These are phyloP conservation scores for Cladosporium austrohemisphaericum DNA, from an alignment of 2,329 filamentous ascomycete species.

Conservation along the genomic window DNA sequence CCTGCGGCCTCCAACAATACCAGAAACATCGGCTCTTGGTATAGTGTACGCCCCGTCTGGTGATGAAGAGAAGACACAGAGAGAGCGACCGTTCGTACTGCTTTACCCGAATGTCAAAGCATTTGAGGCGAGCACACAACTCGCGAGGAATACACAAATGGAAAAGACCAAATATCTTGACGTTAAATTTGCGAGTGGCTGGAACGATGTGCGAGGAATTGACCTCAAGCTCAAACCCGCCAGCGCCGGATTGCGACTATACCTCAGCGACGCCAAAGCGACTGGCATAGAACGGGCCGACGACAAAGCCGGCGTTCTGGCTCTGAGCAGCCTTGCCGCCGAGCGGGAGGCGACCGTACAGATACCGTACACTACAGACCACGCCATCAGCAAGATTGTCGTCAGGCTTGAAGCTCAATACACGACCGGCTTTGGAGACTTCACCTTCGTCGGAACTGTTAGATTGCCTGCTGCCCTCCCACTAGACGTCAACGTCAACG, in stretches of 20 bases:
- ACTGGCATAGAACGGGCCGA: background rate
- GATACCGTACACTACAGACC: slow-evolving; percentile 81
- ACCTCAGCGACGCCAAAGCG: slow-evolving; percentile 47
- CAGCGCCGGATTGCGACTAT: slow-evolving; percentile 58
- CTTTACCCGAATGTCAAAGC: slow-evolving; percentile 68
- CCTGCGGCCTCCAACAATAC: slow-evolving; percentile 41
- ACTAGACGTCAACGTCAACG: slow-evolving; percentile 92
- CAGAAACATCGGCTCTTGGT: slow-evolving; percentile 10
- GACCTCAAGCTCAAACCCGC: slow-evolving; percentile 54
- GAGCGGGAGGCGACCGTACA: slow-evolving; percentile 54
- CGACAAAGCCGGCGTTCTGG: slow-evolving; percentile 19
- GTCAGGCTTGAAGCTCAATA: slow-evolving; percentile 58
- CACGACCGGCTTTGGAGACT: slow-evolving; percentile 23
- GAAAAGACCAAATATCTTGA: slow-evolving; percentile 76
- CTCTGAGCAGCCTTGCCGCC: slow-evolving; percentile 24
- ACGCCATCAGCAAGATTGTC: slow-evolving; percentile 56
- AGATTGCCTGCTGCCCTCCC: slow-evolving; percentile 71
- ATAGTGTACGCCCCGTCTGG: slow-evolving; percentile 12
- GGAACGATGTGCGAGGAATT: slow-evolving; percentile 59
- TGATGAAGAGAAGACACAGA: slow-evolving; percentile 12
- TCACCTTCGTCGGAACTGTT: slow-evolving; percentile 55
- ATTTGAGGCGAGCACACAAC: slow-evolving; percentile 63
- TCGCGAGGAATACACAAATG: slow-evolving; percentile 70
- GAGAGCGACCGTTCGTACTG: slow-evolving; percentile 49
- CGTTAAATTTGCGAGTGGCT: slow-evolving; percentile 67